Conservation (phyloP, 345 rosid species). For the Firmiana major region DNA sequence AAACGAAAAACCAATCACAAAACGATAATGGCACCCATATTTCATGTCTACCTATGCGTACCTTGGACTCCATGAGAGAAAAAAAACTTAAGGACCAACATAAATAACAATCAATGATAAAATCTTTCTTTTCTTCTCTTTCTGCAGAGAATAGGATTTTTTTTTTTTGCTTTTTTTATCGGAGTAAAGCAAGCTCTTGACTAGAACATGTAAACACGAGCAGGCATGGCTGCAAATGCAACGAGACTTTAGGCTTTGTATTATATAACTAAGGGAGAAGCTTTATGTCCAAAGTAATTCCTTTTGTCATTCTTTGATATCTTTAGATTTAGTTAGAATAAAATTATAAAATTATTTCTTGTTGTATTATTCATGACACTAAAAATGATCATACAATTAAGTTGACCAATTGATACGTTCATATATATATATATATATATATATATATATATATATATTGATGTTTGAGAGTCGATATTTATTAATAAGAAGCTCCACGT, state of each 20-base stretch:
- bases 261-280: background rate
- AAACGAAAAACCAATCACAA: background rate
- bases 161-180: background rate
- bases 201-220: slow-evolving; percentile 1
- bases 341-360: background rate
- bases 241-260: background rate
- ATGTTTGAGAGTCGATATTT: background rate
- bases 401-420: too few species aligned
- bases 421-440: background rate
- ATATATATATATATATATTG: background rate
- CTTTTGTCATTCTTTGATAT: background rate
- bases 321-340: background rate
- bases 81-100: background rate
- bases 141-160: background rate
- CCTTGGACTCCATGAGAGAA: slow-evolving; percentile 1
- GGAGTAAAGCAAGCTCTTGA: background rate
- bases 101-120: background rate
- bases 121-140: background rate
- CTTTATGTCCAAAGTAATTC: background rate
- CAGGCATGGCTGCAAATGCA: background rate
- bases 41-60: background rate
- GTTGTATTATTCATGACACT: background rate
- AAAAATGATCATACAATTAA: background rate
- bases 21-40: background rate
- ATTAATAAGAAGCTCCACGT: background rate